phyloP scores from a whole-genome alignment of 75 land plant species.

The Adiantum capillusveneris region DNA sequence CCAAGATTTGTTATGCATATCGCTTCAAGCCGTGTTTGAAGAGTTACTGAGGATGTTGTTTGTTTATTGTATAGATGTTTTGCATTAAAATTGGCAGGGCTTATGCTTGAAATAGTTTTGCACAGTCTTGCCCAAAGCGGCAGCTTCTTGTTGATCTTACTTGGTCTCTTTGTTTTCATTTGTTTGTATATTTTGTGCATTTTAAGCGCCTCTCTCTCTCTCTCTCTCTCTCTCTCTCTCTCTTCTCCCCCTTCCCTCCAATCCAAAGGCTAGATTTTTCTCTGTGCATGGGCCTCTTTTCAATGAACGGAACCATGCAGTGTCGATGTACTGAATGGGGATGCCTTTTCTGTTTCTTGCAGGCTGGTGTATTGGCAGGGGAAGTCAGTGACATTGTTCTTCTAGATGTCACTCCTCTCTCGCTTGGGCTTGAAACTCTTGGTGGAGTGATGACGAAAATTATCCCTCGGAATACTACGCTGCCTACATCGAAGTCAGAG shows the following conservation, averaged over 20 bases:
- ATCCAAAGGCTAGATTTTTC: background rate
- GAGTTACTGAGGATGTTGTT: too few relatives aligned
- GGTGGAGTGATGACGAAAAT: slow-evolving; percentile 82
- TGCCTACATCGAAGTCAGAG: slow-evolving; percentile 71
- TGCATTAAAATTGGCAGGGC: too few relatives aligned
- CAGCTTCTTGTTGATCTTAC: too few relatives aligned
- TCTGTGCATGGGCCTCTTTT: too few relatives aligned
- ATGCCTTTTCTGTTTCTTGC: slow-evolving; percentile 3
- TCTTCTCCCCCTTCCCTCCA: background rate
- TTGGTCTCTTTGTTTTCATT: background rate
- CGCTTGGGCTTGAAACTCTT: slow-evolving; percentile 66
- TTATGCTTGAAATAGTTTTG: too few relatives aligned
- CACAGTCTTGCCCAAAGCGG: too few relatives aligned
- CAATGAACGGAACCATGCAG: background rate
- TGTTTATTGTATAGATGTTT: too few relatives aligned
- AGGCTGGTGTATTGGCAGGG: slow-evolving; percentile 84
- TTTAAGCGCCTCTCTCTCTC: background rate
- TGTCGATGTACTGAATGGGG: background rate
- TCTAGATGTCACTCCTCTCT: slow-evolving; percentile 70
- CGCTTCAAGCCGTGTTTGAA: too few relatives aligned
- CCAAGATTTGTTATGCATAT: too few relatives aligned
- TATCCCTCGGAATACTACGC: slow-evolving; percentile 69
- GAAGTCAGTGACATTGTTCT: slow-evolving; percentile 78
- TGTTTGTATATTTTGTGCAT: background rate
- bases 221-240: background rate